Percentiles rank a stretch among this genome's conserved stretches.
phyloP scores from a whole-genome alignment of 2,329 filamentous ascomycete species.

The Aplosporella prunicola region DNA sequence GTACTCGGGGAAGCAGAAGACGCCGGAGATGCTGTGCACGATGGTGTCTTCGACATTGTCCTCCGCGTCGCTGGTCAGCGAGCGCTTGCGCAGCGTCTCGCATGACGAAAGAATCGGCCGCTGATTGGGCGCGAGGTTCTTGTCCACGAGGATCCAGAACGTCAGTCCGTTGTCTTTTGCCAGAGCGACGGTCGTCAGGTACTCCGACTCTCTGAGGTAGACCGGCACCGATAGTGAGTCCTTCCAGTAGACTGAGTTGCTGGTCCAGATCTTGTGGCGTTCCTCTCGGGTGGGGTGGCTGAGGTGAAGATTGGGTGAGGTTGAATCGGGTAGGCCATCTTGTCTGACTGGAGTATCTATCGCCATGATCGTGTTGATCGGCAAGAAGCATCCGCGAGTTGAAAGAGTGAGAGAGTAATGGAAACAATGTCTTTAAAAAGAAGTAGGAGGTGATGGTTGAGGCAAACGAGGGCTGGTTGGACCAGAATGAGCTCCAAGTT shows the following conservation, averaged over 20 bases:
- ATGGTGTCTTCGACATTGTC: constrained; percentile 50
- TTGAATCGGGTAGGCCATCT: neutral
- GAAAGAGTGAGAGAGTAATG: no score
- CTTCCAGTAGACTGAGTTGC: constrained; percentile 51
- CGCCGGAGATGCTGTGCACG: constrained; percentile 69
- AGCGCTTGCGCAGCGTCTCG: constrained; percentile 44
- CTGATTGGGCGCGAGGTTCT: constrained; percentile 24
- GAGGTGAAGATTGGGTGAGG: constrained; percentile 34
- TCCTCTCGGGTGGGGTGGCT: constrained; percentile 49
- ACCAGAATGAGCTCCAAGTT: no score
- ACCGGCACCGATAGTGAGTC: constrained; percentile 43
- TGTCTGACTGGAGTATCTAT: no score
- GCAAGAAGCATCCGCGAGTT: no score
- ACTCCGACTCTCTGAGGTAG: constrained; percentile 52
- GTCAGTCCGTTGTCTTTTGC: constrained; percentile 45
- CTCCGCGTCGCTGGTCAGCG: constrained; percentile 30
- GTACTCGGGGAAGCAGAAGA: constrained; percentile 61
- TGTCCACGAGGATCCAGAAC: constrained; percentile 46
- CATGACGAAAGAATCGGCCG: constrained; percentile 46
- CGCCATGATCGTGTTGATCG: no score
- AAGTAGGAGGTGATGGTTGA: no score
- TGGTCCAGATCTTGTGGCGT: constrained; percentile 44
- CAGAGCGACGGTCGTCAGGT: constrained; percentile 49
- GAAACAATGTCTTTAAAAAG: no score
- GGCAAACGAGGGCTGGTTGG: no score